Evolutionary conservation across 2,329 filamentous ascomycete species (phyloP), one percentile per base, ranked within the genome.

Genomic region (Alternaria sp.): DNA sequence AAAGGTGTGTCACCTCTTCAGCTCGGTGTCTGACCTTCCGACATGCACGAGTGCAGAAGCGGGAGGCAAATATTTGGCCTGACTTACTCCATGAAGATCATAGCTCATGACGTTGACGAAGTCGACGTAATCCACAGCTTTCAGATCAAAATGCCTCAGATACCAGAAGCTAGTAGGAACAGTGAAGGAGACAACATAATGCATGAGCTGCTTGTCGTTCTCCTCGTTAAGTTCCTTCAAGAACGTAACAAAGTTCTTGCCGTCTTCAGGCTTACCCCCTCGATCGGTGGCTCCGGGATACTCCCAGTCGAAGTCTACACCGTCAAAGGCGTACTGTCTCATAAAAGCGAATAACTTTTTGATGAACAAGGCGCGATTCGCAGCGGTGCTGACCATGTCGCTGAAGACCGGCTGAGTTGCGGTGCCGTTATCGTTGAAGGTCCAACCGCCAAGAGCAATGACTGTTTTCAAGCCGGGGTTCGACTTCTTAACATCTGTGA

Each of bases 271-370:
- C 4, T 18, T 33, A 4, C 63, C 63, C 26, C 59, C 63, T 6
- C 63, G 63, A 47, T 65, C 63, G 9, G 14, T 4, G 2, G 63
- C 63, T n/a, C 58, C 63, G 11, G 63, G 71, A 2, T 74, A 63
- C 26, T 80, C 80, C 82, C 82, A 84, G 62, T 84, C 82, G 12
- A 84, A 59, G 55, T 84, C 82, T 0, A 82, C 72, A 3, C 83
- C 83, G 62, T 84, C 82, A 47, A 84, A 82, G 10, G 69, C 76
- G 55, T 83, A 83, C 5, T 65, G 74, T 1, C 60, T n/a, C 73
- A 85, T 73, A 67, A 84, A 84, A 0, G 37, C 49, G 0, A 80
- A 47, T 0, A 83, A 61, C 1, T 71, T 76, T 2, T 68, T 56
- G 55, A 81, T 73, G 61, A 84, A 85, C 3, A 59, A 64, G 0